A percentile compares a stretch with the other conserved stretches of the same genome.
Conservation (phyloP, 306 rosid genomes). For the Castanopsis chinensis region DNA sequence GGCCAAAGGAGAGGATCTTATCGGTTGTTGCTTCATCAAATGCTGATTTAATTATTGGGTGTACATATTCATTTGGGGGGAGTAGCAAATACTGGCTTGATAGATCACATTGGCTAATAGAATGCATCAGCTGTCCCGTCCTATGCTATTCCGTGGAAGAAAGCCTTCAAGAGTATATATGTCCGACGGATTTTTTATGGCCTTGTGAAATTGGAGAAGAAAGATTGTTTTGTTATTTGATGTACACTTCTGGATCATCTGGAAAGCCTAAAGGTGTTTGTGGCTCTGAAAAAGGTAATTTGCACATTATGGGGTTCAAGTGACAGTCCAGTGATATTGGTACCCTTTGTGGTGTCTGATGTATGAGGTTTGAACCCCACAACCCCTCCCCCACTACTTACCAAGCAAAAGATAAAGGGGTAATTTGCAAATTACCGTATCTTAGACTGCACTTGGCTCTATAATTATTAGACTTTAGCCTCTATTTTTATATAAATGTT, state of each 20-base stretch:
- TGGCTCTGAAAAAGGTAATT: conserved; percentile 75
- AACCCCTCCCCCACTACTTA: too few relatives aligned
- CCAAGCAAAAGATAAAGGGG: conserved; percentile 34
- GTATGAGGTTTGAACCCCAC: too few relatives aligned
- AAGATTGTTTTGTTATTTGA: conserved; percentile 70
- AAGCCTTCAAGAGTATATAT: conserved; percentile 23
- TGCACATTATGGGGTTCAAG: conserved; percentile 2
- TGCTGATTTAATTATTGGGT: conserved; percentile 55
- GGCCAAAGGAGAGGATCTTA: conserved; percentile 69
- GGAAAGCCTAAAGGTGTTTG: conserved; percentile 92
- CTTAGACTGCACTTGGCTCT: neutral
- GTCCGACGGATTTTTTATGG: conserved; percentile 37
- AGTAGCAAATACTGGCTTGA: conserved; percentile 36
- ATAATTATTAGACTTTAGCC: neutral
- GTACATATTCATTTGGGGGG: conserved; percentile 42
- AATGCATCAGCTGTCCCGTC: conserved; percentile 31
- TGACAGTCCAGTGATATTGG: too few relatives aligned
- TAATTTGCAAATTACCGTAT: conserved; percentile 13
- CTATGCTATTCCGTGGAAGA: conserved; percentile 55
- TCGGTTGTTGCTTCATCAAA: conserved; percentile 51
- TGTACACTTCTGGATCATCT: conserved; percentile 95
- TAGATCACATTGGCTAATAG: conserved; percentile 47
- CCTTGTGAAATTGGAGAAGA: conserved; percentile 50
- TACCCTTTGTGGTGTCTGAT: too few relatives aligned
- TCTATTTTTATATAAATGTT: conserved; percentile 3